Evolutionary conservation across 495 filamentous ascomycete species (phyloP), one percentile per base, ranked within the genome.

Genomic region (Bacidia rubella): DNA sequence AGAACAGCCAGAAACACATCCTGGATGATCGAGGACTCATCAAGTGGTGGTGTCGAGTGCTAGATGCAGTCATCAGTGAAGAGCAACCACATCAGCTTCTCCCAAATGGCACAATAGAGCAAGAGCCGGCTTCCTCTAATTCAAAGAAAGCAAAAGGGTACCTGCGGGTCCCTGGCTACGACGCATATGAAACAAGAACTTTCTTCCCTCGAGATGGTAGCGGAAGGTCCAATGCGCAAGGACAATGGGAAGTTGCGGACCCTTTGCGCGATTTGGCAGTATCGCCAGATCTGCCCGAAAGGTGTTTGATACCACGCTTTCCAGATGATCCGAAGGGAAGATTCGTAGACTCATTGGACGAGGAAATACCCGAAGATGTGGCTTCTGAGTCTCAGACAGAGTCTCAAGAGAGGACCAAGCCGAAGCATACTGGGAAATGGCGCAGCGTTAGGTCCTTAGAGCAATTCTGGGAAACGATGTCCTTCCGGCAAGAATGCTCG

Each of bases 401-500:
- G 48, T 58, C 53, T 35, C 44, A 54, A 22, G 48, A 32, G 17
- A 20, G 32, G 12, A 44, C 39, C 2, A 66, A 63, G 26, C 57
- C 66, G n/a, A 55, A 69, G 3, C 62, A 64, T 19, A 72, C 74
- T 12, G 87, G 84, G 0, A 69, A 77, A 47, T 99, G 92, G 92
- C 82, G 77, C 58, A 88, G 82, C 57, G 82, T 95, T 17, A 79
- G 70, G 57, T 83, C 82, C 0, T 65, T 97, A 26, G 87, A 90
- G 26, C 82, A 90, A 57, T 99, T 99, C 65, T 99, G 92, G 92
- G 92, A 99, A 52, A 82, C 92, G 78, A 97, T 99, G 92, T 83
- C 88, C 12, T 96, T 87, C 62, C 74, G 92, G 25, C 92, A 97
- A 63, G 92, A 99, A 65, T 99, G 92, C 62, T 90, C 89, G 22